phyloP scores from a whole-genome alignment of 208 protist genomes.

The Leishmania lainsoni region DNA sequence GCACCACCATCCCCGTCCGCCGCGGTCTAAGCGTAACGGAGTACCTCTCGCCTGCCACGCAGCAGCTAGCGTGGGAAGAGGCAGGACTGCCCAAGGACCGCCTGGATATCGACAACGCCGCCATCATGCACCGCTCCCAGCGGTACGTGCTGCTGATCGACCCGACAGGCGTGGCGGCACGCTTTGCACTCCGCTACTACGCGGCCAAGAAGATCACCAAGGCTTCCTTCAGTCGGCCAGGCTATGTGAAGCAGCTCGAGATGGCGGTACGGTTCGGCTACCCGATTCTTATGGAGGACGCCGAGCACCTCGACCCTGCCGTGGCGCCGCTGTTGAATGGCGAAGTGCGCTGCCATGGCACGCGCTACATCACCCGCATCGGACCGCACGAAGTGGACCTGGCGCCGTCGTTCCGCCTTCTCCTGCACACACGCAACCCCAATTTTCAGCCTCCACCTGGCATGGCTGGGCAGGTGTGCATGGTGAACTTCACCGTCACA shows the following conservation, averaged over 20 bases:
- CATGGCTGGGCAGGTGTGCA: constrained; percentile 95
- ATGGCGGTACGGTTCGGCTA: constrained; percentile 98
- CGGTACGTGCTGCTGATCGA: constrained; percentile 99
- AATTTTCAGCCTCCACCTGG: constrained; percentile 95
- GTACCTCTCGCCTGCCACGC: constrained; percentile 92
- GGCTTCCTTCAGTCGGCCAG: constrained; percentile 95
- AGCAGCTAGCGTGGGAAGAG: constrained; percentile 95
- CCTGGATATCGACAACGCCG: constrained; percentile 98
- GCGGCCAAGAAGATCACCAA: constrained; percentile 84
- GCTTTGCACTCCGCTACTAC: constrained; percentile 93
- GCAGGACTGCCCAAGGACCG: constrained; percentile 96
- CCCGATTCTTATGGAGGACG: constrained; percentile 99
- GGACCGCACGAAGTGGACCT: constrained; percentile 98
- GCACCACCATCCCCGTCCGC: constrained; percentile 69
- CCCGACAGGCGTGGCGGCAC: constrained; percentile 95
- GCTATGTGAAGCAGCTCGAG: constrained; percentile 99
- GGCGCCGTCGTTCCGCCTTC: constrained; percentile 96
- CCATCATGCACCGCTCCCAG: constrained; percentile 94
- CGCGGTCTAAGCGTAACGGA: constrained; percentile 79
- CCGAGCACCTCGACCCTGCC: constrained; percentile 98
- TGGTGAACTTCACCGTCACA: constrained; percentile 99
- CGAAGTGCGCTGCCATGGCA: constrained; percentile 95
- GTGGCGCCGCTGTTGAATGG: constrained; percentile 98
- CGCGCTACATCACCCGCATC: constrained; percentile 93
- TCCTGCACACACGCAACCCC: constrained; percentile 97